phyloP scores from a whole-genome alignment of 306 rosid species.

The Purshia tridentata region DNA sequence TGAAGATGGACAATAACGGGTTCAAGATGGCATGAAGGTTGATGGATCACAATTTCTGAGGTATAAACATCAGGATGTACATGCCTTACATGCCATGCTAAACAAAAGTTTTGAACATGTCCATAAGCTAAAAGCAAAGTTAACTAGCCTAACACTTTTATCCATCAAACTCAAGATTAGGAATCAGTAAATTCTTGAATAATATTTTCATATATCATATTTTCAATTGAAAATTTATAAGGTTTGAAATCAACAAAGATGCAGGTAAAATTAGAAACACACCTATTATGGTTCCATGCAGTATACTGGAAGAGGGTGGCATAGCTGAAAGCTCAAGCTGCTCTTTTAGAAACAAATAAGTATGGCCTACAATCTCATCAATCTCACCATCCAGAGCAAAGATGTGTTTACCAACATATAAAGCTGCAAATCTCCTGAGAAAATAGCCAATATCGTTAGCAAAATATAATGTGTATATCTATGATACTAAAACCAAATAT shows the following conservation, averaged over 20 bases:
- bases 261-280: not conserved
- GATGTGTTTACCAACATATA: slow-evolving; percentile 50
- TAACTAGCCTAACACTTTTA: not conserved
- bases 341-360: slow-evolving; percentile 65
- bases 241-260: not conserved
- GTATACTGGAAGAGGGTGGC: slow-evolving; percentile 69
- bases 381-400: slow-evolving; percentile 42
- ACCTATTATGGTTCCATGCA: slow-evolving; percentile 85
- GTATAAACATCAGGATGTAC: not conserved
- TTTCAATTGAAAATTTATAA: not conserved
- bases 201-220: not conserved
- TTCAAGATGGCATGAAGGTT: not conserved
- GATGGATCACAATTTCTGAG: not conserved
- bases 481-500: not conserved
- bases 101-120: not conserved
- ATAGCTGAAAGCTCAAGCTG: slow-evolving; percentile 61
- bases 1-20: not conserved
- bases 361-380: slow-evolving; percentile 71
- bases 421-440: slow-evolving; percentile 69
- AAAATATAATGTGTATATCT: not conserved
- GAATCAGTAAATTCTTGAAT: not conserved
- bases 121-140: not conserved
- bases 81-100: not conserved
- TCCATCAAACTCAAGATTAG: not conserved
- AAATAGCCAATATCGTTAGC: not conserved